Evolutionary conservation across 768 basidiomycete genomes (phyloP), one percentile per base, ranked within the genome.

Genomic region (Russula virescens): DNA sequence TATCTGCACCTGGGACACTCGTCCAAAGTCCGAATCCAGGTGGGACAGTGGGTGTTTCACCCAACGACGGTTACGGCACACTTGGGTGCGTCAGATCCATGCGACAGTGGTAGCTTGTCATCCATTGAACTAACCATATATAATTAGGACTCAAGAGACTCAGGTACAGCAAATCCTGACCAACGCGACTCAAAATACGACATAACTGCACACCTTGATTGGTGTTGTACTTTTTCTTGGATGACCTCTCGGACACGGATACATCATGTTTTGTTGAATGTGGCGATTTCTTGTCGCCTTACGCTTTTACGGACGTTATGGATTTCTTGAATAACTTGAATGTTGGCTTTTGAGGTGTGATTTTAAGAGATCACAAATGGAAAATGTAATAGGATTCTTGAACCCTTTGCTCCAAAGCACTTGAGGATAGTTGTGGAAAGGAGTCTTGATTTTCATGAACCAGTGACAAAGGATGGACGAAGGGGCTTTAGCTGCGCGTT

Each of bases 41-140:
- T 28, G 63, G 66, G n/a, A 58, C 59, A 23, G 13, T 58, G n/a
- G 51, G 42, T 42, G 0, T 2, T 21, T 67, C 64, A 19, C 64
- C 66, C 21, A 60, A 67, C 45, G 66, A 67, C 28, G 66, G 66
- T 26, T 67, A 67, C 50, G 66, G 55, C 34, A 61, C 57, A 34
- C 26, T 49, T 14, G 63, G 63, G 64, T 66, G 28, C 45, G 64
- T 59, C n/a, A 19, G n/a, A n/a, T 34, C 58, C 14, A 19, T 35
- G 7, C 9, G 35, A 18, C 14, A 14, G 16, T 14, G 5, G 26
- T 16, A 25, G 23, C 18, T 3, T 34, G n/a, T 16, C n/a, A 52
- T 34, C 1, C 6, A 25, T 16, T 10, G 31, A 23, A 11, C 42
- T 60, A 55, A 64, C 31, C 21, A 55, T 35, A 26, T 48, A 34